Evolutionary conservation across 495 filamentous ascomycete genomes (phyloP), one percentile per base, ranked within the genome.

Genomic region (Penicillium diatomitis): DNA sequence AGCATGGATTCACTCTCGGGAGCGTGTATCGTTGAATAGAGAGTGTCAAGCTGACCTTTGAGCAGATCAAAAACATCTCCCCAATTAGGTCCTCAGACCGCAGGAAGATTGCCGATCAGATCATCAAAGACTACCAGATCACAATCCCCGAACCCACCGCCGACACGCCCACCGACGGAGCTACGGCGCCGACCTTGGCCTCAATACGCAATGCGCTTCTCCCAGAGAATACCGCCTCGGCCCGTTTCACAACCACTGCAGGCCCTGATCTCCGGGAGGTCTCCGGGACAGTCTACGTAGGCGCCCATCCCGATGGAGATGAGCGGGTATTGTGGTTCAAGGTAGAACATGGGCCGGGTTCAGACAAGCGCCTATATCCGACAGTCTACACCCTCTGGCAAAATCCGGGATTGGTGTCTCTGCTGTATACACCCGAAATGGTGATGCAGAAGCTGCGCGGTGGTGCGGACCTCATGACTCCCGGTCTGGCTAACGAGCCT

Each of bases 401-500:
- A 38, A 82, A 86, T 52, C 71, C 85, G 1, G 61, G 67, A 10
- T 57, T 88, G 9, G 63, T 86, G 1, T 79, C 84, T 0, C 55
- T 88, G 8, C 69, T 88, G 3, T 73, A 85, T 52, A 87, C 84
- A 0, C 79, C 80, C 6, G 64, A 71, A 1, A 60, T 79, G 31
- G 84, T 86, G 4, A 72, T 88, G 54, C 63, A 72, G 44, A 87
- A 86, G 62, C 66, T 88, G 4, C 75, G 71, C 33, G 68, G 73
- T 5, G 85, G 84, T 4, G 83, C 84, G 3, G 83, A 85, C 62
- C 64, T 88, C n/a, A 88, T 88, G 84, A 86, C 78, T 1, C 84
- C 84, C 1, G 84, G 84, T 29, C 66, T 88, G 7, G 80, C 82
- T 5, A 73, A 79, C 38, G 83, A 85, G 11, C 84, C 84, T 4